Conservation (phyloP, 768 basidiomycete genomes). For the Rhizopogon rudus region DNA sequence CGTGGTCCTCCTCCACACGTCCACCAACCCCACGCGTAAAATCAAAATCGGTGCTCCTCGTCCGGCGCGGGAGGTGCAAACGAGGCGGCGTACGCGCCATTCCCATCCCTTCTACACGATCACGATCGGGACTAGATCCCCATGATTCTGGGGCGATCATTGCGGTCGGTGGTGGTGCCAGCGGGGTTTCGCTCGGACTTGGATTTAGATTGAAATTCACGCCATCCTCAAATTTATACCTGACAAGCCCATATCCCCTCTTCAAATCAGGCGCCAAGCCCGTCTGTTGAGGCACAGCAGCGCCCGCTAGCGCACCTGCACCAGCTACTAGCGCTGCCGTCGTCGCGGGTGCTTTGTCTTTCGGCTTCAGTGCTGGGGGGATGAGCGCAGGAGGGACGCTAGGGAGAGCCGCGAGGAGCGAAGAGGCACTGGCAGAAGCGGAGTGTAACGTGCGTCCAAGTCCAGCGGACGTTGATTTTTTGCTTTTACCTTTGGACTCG, state of each 20-base stretch:
- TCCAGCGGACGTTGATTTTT: constrained; percentile 4
- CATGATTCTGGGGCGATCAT: not conserved
- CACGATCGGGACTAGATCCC: too few relatives aligned
- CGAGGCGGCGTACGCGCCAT: not conserved
- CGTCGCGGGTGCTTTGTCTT: constrained; percentile 11
- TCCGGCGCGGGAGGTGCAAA: constrained; percentile 7
- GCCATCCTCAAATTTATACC: constrained; percentile 32
- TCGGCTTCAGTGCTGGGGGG: not conserved
- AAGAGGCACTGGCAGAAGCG: constrained; percentile 18
- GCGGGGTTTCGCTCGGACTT: too few relatives aligned
- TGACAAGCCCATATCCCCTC: constrained; percentile 59
- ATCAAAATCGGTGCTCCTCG: constrained; percentile 10
- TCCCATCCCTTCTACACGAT: not conserved
- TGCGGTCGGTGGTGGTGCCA: not conserved
- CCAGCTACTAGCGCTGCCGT: constrained; percentile 64
- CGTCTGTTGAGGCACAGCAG: constrained; percentile 45
- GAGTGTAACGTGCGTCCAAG: constrained; percentile 17
- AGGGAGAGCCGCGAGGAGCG: constrained; percentile 13
- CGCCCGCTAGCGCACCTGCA: constrained; percentile 59
- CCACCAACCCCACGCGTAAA: not conserved
- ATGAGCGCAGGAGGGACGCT: constrained; percentile 13
- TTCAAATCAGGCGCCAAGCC: constrained; percentile 54
- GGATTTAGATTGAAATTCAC: not conserved
- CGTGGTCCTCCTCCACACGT: constrained; percentile 3
- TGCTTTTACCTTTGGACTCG: not conserved